These are phyloP conservation scores for Cyclostephanos tholiformis DNA, from an alignment of 108 stramenopile species.

Conservation along the genomic window DNA sequence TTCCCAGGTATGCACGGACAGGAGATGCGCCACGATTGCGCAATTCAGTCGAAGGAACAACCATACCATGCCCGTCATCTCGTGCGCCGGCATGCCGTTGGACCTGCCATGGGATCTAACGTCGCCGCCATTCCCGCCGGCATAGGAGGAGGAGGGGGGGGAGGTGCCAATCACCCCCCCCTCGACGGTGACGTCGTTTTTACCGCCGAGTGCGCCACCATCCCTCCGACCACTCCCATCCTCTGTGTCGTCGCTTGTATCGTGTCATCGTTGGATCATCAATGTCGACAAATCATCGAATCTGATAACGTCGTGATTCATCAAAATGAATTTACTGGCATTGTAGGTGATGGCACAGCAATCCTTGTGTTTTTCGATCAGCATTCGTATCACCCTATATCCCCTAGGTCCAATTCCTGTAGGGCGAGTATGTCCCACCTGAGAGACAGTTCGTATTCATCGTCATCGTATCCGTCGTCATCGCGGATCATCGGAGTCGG, in stretches of 20 bases:
- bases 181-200: too few species aligned
- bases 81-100: constrained; percentile 51
- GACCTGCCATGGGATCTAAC: constrained; percentile 40
- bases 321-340: constrained; percentile 48
- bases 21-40: constrained; percentile 63
- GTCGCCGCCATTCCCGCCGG: neutral
- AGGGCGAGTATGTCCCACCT: constrained; percentile 67
- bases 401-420: constrained; percentile 82
- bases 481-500: neutral
- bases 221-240: neutral
- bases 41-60: constrained; percentile 76
- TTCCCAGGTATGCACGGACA: constrained; percentile 21
- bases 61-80: constrained; percentile 60
- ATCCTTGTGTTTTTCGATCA: constrained; percentile 67
- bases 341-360: constrained; percentile 66
- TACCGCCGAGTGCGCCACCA: too few species aligned
- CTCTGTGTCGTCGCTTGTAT: too few species aligned
- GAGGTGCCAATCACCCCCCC: neutral
- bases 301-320: constrained; percentile 49
- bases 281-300: constrained; percentile 84
- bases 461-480: constrained; percentile 5
- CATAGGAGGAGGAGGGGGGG: neutral
- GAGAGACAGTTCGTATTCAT: neutral
- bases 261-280: neutral
- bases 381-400: constrained; percentile 58